These are phyloP conservation scores for Claviceps sorghi DNA, from an alignment of 2,329 filamentous ascomycete species.

Conservation along the genomic window DNA sequence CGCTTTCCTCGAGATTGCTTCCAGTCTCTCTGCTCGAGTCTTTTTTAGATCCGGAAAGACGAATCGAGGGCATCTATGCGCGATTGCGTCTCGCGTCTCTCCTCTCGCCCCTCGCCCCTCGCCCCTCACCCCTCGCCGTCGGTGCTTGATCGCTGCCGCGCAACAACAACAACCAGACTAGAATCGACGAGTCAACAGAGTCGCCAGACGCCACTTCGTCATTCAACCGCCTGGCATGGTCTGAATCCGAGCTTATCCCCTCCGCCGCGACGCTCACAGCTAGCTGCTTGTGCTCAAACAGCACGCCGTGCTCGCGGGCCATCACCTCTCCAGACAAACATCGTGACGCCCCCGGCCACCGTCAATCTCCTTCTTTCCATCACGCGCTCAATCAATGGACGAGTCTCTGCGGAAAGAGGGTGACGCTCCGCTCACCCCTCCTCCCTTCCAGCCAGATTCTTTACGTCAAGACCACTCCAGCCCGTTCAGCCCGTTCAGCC, in stretches of 20 bases:
- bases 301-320: not conserved
- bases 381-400: slow-evolving; percentile 1
- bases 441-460: not conserved
- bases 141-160: not conserved
- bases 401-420: not conserved
- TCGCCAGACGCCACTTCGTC: slow-evolving; percentile 2
- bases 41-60: not conserved
- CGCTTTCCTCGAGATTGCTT: not conserved
- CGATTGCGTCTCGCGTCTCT: not conserved
- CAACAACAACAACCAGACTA: not conserved
- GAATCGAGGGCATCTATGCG: not conserved
- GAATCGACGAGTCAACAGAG: too few species aligned
- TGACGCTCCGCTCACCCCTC: not conserved
- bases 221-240: slow-evolving; percentile 3
- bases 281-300: not conserved
- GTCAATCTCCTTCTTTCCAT: not conserved
- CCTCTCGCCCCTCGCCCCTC: not conserved
- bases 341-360: slow-evolving; percentile 4
- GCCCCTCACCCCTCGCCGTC: not conserved
- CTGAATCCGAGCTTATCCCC: not conserved
- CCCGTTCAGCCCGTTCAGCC: not conserved
- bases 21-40: too few species aligned
- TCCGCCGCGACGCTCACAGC: slow-evolving; percentile 1
- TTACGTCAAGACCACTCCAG: not conserved
- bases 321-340: not conserved